Evolutionary conservation across 495 filamentous ascomycete species (phyloP).

Genomic region (Zalerion maritima): DNA sequence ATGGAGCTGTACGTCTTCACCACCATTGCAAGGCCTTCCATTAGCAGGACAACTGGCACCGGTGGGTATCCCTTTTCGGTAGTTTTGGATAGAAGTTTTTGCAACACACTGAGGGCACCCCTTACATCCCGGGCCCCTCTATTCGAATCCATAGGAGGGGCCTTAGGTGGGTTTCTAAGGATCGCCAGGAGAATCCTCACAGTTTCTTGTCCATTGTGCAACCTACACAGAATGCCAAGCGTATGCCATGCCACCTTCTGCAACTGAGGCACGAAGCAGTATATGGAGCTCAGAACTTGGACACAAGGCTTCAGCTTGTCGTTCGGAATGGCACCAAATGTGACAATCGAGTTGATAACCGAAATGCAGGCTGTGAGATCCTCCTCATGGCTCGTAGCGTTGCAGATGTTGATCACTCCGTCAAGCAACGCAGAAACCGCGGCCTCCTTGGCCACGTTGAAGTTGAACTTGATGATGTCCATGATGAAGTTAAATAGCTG

Average conservation of each 20-base stretch:
- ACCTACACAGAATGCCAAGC: slow-evolving; percentile 62
- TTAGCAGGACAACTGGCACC: slow-evolving; percentile 38
- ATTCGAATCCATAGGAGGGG: slow-evolving; percentile 40
- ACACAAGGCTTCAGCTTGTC: slow-evolving; percentile 52
- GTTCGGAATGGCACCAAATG: slow-evolving; percentile 61
- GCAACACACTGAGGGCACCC: slow-evolving; percentile 53
- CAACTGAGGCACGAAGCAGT: slow-evolving; percentile 55
- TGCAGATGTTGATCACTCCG: slow-evolving; percentile 56
- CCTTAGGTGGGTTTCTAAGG: slow-evolving; percentile 34
- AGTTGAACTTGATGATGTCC: slow-evolving; percentile 75
- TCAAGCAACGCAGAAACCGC: slow-evolving; percentile 54
- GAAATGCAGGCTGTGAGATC: slow-evolving; percentile 65
- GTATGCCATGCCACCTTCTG: slow-evolving; percentile 61
- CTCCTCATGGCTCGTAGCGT: slow-evolving; percentile 51
- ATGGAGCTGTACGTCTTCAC: slow-evolving; percentile 39
- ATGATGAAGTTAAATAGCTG: slow-evolving; percentile 59
- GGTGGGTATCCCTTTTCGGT: slow-evolving; percentile 47
- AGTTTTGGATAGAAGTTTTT: slow-evolving; percentile 46
- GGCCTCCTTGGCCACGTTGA: slow-evolving; percentile 52
- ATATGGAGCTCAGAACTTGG: slow-evolving; percentile 68
- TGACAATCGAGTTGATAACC: slow-evolving; percentile 66
- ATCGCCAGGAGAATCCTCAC: slow-evolving; percentile 50
- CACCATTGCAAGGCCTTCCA: slow-evolving; percentile 44
- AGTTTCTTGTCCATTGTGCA: slow-evolving; percentile 60
- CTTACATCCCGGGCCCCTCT: slow-evolving; percentile 39